phyloP scores from a whole-genome alignment of 495 filamentous ascomycete genomes.

The Daldinia childiae region DNA sequence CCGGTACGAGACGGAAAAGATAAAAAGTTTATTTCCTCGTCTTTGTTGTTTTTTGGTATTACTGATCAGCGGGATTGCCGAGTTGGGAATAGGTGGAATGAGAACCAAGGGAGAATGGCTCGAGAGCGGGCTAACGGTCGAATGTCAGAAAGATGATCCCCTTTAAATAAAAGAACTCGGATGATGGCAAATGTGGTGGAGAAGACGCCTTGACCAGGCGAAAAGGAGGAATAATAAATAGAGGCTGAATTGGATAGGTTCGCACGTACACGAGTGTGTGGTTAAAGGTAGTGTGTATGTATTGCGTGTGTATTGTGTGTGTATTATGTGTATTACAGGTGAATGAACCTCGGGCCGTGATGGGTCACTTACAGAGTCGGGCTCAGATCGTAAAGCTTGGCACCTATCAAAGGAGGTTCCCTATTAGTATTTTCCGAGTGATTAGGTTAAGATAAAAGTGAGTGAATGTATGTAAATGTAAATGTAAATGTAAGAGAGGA shows the following conservation, averaged over 20 bases:
- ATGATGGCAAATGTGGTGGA: slow-evolving; percentile 33
- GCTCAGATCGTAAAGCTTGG: slow-evolving; percentile 18
- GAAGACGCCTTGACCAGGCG: slow-evolving; percentile 41
- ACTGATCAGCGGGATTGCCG: slow-evolving; percentile 30
- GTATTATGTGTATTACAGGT: slow-evolving; percentile 4
- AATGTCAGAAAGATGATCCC: slow-evolving; percentile 29
- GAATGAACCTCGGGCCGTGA: slow-evolving; percentile 35
- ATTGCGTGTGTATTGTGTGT: background rate
- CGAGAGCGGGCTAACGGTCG: slow-evolving; percentile 27
- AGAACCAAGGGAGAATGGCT: slow-evolving; percentile 44
- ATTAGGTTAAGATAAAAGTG: slow-evolving; percentile 11
- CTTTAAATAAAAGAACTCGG: slow-evolving; percentile 36
- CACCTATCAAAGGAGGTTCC: slow-evolving; percentile 9
- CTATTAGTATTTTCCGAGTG: slow-evolving; percentile 6
- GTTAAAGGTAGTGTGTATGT: background rate
- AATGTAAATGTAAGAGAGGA: slow-evolving; percentile 30
- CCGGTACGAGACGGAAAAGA: background rate
- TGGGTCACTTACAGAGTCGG: slow-evolving; percentile 35
- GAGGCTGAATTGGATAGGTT: slow-evolving; percentile 28
- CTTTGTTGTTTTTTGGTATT: slow-evolving; percentile 25
- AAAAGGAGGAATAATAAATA: slow-evolving; percentile 30
- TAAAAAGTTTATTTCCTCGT: slow-evolving; percentile 5
- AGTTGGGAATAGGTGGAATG: slow-evolving; percentile 41
- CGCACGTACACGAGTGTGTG: background rate
- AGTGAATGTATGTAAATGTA: slow-evolving; percentile 33